Evolutionary conservation across 2,329 filamentous ascomycete species (phyloP), one percentile per base, ranked within the genome.

Genomic region (Trichoderma arundinaceum): DNA sequence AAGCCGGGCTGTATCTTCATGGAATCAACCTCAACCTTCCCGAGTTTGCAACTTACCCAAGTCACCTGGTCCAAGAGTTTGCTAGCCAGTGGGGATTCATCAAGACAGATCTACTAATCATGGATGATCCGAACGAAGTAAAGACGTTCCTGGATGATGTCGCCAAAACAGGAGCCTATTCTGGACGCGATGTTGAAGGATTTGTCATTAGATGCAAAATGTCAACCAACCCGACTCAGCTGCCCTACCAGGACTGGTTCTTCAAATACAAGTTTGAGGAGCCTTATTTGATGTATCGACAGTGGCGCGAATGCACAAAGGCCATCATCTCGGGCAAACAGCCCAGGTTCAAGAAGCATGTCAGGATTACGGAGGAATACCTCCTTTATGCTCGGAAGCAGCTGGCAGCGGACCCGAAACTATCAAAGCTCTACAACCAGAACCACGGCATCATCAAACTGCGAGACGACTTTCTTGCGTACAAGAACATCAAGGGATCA

Each of bases 201-300:
- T 99, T 99, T 72, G 95, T 99, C 65, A 90, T 99, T 71, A 90
- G 95, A 64, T 98, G 95, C 84, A 92, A 88, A 80, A 88, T 82
- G 82, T 81, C 83, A 15, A 74, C 78, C n/a, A 78, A 87, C 33
- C 80, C 81, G 0, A 79, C 78, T 1, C 75, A 76, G 13, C 77
- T 76, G 1, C 84, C 86, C 0, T 95, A 89, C 76, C 80, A 86
- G n/a, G 94, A 99, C 76, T 99, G 95, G 95, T 99, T 99, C 79
- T 99, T 99, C 88, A 99, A 99, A 79, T 99, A 94, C 86, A 99
- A 99, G 80, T 99, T 99, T 67, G 95, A 99, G 74, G 95, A 99
- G 79, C 95, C 95, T 0, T 99, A 99, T 75, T 82, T 99, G 67
- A 96, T 99, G 92, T 99, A 98, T 79, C 89, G 95, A 28, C 95